Conservation (phyloP, 148 eudicot species). For the Vaccinium vitisidaea region DNA sequence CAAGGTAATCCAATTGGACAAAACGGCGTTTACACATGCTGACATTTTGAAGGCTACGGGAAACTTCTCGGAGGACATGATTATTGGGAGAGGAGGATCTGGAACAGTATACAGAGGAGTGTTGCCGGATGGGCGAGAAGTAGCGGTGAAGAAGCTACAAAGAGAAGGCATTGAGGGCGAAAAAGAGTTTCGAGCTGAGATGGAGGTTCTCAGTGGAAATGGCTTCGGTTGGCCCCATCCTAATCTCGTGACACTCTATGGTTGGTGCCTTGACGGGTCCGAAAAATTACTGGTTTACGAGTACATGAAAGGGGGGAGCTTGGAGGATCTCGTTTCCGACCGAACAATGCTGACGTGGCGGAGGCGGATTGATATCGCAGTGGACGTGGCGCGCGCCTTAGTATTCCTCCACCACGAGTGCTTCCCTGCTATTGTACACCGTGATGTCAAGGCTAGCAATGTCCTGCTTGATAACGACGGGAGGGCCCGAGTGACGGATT, state of each 20-base stretch:
- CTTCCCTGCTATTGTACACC: slow-evolving; percentile 71
- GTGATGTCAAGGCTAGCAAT: slow-evolving; percentile 96
- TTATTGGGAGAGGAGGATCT: slow-evolving; percentile 82
- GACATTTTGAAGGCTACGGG: slow-evolving; percentile 79
- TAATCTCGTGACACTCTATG: slow-evolving; percentile 83
- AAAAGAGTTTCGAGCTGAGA: slow-evolving; percentile 80
- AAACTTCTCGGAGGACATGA: slow-evolving; percentile 63
- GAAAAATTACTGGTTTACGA: slow-evolving; percentile 82
- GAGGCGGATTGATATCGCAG: slow-evolving; percentile 54
- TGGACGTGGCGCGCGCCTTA: slow-evolving; percentile 75
- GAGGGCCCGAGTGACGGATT: slow-evolving; percentile 82
- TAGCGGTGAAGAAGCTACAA: slow-evolving; percentile 86
- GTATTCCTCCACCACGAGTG: slow-evolving; percentile 90
- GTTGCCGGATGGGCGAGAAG: slow-evolving; percentile 80
- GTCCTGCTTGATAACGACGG: slow-evolving; percentile 72
- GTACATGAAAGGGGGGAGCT: slow-evolving; percentile 91
- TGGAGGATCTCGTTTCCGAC: slow-evolving; percentile 69
- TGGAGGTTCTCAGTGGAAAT: slow-evolving; percentile 74
- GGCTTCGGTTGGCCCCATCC: slow-evolving; percentile 90
- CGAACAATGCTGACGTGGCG: slow-evolving; percentile 49
- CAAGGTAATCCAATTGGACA: slow-evolving; percentile 72
- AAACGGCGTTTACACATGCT: slow-evolving; percentile 66
- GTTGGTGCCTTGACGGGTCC: slow-evolving; percentile 89
- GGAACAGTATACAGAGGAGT: slow-evolving; percentile 80
- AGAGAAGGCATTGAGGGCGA: slow-evolving; percentile 86